Base-by-base conservation (phyloP, 352 stramenopile genomes). In the Pythium rhizo-oryzae region DNA sequence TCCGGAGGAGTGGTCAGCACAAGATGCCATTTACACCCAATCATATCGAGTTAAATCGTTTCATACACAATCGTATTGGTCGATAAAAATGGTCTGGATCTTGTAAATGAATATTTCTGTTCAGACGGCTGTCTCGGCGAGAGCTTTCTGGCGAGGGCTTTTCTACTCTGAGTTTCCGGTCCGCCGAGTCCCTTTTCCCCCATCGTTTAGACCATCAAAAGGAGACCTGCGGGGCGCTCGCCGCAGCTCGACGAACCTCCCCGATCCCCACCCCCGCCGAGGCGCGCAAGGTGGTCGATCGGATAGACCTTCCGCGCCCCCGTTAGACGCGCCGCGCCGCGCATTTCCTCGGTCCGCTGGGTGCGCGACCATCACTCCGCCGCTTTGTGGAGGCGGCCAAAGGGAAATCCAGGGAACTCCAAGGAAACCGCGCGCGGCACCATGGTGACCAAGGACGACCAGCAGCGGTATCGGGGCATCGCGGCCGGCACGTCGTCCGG, bases 401-500 rank as follows among this genome's bases (percentile, higher is more conserved):
- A 62, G 56, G 59, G 60, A 49, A 33, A 33, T 6, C 28, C 2
- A 33, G 28, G 28, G 28, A 33, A 33, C 2, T 4, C 25, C 43
- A 52, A 62, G 56, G 59, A 49, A 49, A 59, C 59, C 39, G n/a
- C 11, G 24, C 23, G 9, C 12, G 23, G 39, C 41, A n/a, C 6
- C 4, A 65, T 69, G 67, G 41, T 70, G 54, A 55, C 53, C 37
- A 63, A 61, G 50, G 47, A 69, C 3, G 37, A 25, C 1, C 37
- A 74, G 56, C 50, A 56, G 56, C 55, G 39, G 16, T 66, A 67
- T 62, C 81, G 91, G 71, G 86, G 77, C 24, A 67, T 87, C 16
- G 82, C 81, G 23, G 86, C 84, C 39, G 85, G 79, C 67, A 85
- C 75, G 60, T 92, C 84, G n/a, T 92, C 84, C 16, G 74, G 79